Evolutionary conservation across 2,329 filamentous ascomycete species (phyloP).

Genomic region (Neurospora sp.): DNA sequence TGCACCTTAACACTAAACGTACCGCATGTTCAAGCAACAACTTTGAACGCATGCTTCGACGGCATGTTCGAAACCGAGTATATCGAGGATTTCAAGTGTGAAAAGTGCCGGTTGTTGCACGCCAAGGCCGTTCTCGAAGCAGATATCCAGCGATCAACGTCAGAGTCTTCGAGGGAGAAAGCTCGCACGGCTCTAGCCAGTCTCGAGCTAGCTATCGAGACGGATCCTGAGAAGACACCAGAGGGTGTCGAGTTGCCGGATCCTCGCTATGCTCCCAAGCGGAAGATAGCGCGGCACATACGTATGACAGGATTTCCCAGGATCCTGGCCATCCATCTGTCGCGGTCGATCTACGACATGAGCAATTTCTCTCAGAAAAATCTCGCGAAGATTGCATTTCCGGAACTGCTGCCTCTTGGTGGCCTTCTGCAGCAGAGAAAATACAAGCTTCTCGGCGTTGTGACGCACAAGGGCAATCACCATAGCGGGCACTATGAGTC

Average conservation of each 20-base stretch:
- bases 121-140: conserved; percentile 55
- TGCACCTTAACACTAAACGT: conserved; percentile 89
- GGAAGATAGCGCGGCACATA: conserved; percentile 78
- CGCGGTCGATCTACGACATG: conserved; percentile 80
- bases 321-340: conserved; percentile 83
- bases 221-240: conserved; percentile 69
- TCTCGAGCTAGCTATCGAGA: conserved; percentile 61
- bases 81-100: conserved; percentile 95
- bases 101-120: conserved; percentile 79
- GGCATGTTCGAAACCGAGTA: conserved; percentile 89
- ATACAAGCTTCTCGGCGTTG: conserved; percentile 77
- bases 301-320: conserved; percentile 82
- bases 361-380: conserved; percentile 79
- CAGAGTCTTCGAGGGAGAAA: conserved; percentile 38
- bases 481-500: conserved; percentile 96
- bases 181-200: conserved; percentile 51
- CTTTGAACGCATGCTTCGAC: conserved; percentile 82
- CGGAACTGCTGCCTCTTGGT: conserved; percentile 75
- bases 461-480: conserved; percentile 92
- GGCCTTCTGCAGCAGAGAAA: conserved; percentile 65
- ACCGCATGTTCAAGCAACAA: conserved; percentile 70
- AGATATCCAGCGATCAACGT: conserved; percentile 45
- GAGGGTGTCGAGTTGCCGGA: conserved; percentile 67
- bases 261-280: conserved; percentile 62
- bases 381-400: conserved; percentile 85